Percentiles rank a stretch among this genome's conserved stretches.
phyloP scores from a whole-genome alignment of 768 basidiomycete species.

The Leccinum pellstonianum region DNA sequence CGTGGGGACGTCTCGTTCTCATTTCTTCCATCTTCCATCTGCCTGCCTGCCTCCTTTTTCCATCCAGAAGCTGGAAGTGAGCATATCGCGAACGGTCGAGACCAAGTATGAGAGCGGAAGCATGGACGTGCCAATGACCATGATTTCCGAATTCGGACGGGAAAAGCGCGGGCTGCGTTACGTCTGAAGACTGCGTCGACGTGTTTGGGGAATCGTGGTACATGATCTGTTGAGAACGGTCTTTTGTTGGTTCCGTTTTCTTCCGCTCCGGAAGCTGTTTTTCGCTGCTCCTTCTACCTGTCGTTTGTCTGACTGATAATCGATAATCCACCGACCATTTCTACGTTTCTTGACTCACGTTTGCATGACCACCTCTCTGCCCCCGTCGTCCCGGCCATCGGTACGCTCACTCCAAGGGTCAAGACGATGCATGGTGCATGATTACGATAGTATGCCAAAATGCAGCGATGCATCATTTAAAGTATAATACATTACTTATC shows the following conservation, averaged over 20 bases:
- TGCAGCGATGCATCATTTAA: no score
- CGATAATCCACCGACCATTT: no score
- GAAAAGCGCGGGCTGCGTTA: not conserved
- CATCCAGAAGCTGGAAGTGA: slow-evolving; percentile 19
- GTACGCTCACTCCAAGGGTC: not conserved
- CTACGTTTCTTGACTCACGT: not conserved
- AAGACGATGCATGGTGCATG: not conserved
- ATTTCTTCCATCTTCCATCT: not conserved
- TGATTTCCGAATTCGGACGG: not conserved
- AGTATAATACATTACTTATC: no score
- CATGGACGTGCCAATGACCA: not conserved
- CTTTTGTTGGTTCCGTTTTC: no score
- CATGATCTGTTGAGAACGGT: no score
- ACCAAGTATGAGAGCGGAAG: slow-evolving; percentile 13
- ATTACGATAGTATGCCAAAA: no score
- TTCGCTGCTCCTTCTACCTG: no score
- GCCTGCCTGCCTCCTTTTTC: not conserved
- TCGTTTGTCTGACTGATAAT: no score
- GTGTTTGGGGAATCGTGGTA: no score
- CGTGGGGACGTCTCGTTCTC: not conserved
- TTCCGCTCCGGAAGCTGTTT: no score
- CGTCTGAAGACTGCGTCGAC: no score
- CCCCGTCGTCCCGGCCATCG: not conserved
- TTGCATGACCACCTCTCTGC: not conserved
- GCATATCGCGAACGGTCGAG: slow-evolving; percentile 16